Evolutionary conservation across 129 eudicot genomes (phyloP).

Genomic region (Flaveria linearis): DNA sequence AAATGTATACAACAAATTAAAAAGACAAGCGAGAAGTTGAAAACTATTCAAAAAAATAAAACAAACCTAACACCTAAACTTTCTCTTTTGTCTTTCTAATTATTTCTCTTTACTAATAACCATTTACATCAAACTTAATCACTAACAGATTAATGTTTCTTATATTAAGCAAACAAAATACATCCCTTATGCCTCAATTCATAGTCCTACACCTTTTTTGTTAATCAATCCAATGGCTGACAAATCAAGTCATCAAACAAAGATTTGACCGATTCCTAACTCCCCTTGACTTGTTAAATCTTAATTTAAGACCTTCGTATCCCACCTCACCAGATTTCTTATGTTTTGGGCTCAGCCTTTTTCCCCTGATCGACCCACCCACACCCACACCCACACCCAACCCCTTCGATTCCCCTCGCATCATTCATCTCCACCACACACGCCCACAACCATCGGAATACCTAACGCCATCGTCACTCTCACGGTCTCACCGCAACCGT

Average conservation of each 20-base stretch:
- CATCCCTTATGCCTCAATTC: too few species aligned
- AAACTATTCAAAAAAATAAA: too few species aligned
- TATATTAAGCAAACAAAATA: too few species aligned
- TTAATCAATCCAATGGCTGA: not conserved
- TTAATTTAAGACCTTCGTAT: not conserved
- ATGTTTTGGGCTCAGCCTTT: constrained; percentile 33
- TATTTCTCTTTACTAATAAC: too few species aligned
- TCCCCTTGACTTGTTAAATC: constrained; percentile 12
- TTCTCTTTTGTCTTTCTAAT: too few species aligned
- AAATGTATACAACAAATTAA: too few species aligned
- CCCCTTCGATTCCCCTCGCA: constrained; percentile 22
- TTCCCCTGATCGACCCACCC: constrained; percentile 19
- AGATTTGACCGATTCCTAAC: constrained; percentile 21
- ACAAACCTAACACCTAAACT: too few species aligned
- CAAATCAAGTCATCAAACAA: not conserved
- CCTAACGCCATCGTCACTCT: constrained; percentile 21
- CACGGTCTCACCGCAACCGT: not conserved
- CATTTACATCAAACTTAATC: too few species aligned
- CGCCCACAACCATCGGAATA: constrained; percentile 21
- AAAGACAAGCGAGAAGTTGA: too few species aligned
- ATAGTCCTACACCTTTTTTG: too few species aligned
- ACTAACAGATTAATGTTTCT: too few species aligned
- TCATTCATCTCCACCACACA: constrained; percentile 32
- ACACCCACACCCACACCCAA: constrained; percentile 1
- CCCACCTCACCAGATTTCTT: not conserved